Evolutionary conservation across 2,329 filamentous ascomycete species (phyloP), one percentile per base, ranked within the genome.

Genomic region (Elsinoe necatrix): DNA sequence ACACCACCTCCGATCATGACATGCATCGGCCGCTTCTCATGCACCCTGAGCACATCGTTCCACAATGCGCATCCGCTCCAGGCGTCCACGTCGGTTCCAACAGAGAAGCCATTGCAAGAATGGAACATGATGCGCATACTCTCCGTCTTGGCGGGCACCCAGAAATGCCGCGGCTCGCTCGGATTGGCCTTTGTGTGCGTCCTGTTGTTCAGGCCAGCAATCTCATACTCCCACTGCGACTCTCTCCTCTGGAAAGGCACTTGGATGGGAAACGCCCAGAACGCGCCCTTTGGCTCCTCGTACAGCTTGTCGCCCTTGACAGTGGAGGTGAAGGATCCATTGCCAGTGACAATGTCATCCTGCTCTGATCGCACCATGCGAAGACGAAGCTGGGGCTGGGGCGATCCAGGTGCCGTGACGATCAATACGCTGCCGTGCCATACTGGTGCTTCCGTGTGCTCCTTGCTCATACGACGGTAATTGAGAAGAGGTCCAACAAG

Each of bases 341-440:
- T 16, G 16, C 54, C 54, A 9, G 54, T 56, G 25, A 56, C 42
- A 37, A 56, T 56, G 65, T 62, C 35, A 65, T 69, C 51, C 68
- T 70, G 50, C 64, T 63, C 45, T 31, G 71, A 73, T 31, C 79
- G 79, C 54, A 84, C 65, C 16, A 73, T 72, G 14, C 69, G 71
- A 62, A 92, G 70, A 23, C 77, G 75, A 39, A 95, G 82, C 60
- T 79, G 73, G 0, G 79, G 77, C 60, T 81, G 79, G 18, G 75
- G 74, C 65, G 81, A 83, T 21, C 86, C 86, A 3, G 89, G 86
- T 54, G 80, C 83, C 14, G 85, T 87, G 54, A 96, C 89, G 51
- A 96, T 75, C 64, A 96, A 74, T 6, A 95, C 87, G 68, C 89
- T 95, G 58, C 92, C 91, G 64, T 87, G 77, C 91, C 92, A 97